phyloP scores from a whole-genome alignment of 2,329 filamentous ascomycete genomes.

The Eurotiales sp. region DNA sequence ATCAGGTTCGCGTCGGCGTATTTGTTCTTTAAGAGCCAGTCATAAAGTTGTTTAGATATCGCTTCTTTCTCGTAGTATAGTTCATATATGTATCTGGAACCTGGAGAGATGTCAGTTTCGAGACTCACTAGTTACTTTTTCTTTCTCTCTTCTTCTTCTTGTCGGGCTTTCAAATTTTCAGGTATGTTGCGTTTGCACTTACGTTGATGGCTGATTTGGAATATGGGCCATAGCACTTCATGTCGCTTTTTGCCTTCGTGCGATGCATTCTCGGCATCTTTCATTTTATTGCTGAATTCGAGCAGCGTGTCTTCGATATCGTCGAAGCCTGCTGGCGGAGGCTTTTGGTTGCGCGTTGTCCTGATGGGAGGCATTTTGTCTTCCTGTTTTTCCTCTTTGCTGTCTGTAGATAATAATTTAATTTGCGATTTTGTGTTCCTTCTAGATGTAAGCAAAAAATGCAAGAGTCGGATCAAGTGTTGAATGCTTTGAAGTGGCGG shows the following conservation, averaged over 20 bases:
- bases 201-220: slow-evolving; percentile 93
- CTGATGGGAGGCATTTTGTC: slow-evolving; percentile 59
- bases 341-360: slow-evolving; percentile 58
- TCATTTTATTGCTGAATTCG: slow-evolving; percentile 66
- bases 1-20: slow-evolving; percentile 95
- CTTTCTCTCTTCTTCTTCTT: too few species aligned
- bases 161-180: too few species aligned
- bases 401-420: too few species aligned
- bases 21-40: slow-evolving; percentile 93
- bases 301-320: slow-evolving; percentile 66
- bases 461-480: too few species aligned
- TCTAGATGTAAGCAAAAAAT: too few species aligned
- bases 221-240: slow-evolving; percentile 93
- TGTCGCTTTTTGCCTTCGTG: slow-evolving; percentile 77
- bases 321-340: slow-evolving; percentile 63
- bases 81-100: slow-evolving; percentile 88
- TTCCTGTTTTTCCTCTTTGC: neutral
- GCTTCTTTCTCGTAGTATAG: slow-evolving; percentile 97
- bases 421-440: too few species aligned
- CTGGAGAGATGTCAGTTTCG: slow-evolving; percentile 27
- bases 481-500: neutral
- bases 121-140: too few species aligned
- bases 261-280: slow-evolving; percentile 82
- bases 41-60: slow-evolving; percentile 86
- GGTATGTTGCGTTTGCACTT: slow-evolving; percentile 39